Evolutionary conservation across 805 yeast species (phyloP), one percentile per base, ranked within the genome.

Genomic region (Pichia insulana): DNA sequence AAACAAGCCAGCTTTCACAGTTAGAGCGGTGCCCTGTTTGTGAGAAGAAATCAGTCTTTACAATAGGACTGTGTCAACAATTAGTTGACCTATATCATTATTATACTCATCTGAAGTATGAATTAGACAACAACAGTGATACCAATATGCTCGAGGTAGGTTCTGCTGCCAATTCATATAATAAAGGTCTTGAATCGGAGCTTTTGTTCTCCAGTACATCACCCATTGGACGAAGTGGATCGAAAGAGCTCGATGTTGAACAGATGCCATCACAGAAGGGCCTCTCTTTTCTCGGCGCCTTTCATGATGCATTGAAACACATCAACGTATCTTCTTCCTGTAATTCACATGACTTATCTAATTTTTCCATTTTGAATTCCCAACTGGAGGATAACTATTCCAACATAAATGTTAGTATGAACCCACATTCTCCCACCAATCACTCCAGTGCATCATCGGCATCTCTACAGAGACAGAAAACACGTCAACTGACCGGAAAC

Each of bases 21-120:
- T 7, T 16, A 11, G 22, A 28, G 12, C 19, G 41, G 6, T 70
- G 74, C 42, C 73, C 73, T 2, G 41, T 57, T 1, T 70, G 74
- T 46, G 50, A 48, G 4, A 37, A 42, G 8, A 41, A 40, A 7
- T 46, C 57, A 6, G 55, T 50, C 2, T 13, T 42, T 1, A 16
- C 60, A 11, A 40, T 67, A 13, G 59, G 57, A 1, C 57, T 70
- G 10, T 63, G 69, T 15, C 54, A 52, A 15, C 65, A 62, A 12
- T 45, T 69, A 31, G 45, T 68, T 30, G 53, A 57, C 7, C 43
- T 69, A 11, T 41, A 49, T 5, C 35, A 22, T 5, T 47, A 50
- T 34, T 30, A 48, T 8, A 12, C 28, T 10, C 27, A 30, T 6
- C 39, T 56, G 34, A 50, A 48, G 22, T 27, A 41, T 3, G 48